Percentiles rank a stretch among this genome's conserved stretches.
These are phyloP conservation scores for Ampelocalamus luodianensis DNA, from an alignment of 176 grass and related monocot species.

Conservation along the genomic window DNA sequence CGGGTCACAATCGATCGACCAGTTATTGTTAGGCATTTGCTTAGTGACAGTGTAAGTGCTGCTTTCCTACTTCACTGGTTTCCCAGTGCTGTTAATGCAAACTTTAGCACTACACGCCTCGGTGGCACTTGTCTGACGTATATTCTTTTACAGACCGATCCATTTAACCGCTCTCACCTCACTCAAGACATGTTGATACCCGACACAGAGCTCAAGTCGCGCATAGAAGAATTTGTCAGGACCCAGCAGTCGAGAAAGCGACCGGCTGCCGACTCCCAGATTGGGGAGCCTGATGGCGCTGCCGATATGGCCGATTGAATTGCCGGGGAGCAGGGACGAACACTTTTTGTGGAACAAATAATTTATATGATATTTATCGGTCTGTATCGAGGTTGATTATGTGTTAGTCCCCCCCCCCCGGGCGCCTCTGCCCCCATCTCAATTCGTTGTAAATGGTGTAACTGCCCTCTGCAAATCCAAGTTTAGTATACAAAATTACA, in stretches of 20 bases:
- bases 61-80: background rate
- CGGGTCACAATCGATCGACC: conserved; percentile 74
- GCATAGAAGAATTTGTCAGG: conserved; percentile 80
- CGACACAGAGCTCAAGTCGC: conserved; percentile 67
- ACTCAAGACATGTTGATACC: conserved; percentile 96
- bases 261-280: conserved; percentile 13
- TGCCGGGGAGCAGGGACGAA: background rate
- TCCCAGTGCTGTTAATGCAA: background rate
- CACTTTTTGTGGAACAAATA: background rate
- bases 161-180: conserved; percentile 93
- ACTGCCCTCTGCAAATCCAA: conserved; percentile 21
- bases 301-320: conserved; percentile 59
- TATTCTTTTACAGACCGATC: conserved; percentile 72
- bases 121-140: conserved; percentile 26
- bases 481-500: conserved; percentile 21
- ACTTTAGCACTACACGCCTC: background rate
- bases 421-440: background rate
- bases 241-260: conserved; percentile 61
- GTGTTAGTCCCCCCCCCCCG: background rate
- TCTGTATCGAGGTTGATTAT: background rate
- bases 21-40: conserved; percentile 93
- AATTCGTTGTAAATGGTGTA: conserved; percentile 54
- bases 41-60: conserved; percentile 80
- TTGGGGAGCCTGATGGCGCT: conserved; percentile 40
- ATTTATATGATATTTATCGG: conserved; percentile 6